Conservation (phyloP, 2,329 filamentous ascomycete species). For the Fusarium avenaceum region DNA sequence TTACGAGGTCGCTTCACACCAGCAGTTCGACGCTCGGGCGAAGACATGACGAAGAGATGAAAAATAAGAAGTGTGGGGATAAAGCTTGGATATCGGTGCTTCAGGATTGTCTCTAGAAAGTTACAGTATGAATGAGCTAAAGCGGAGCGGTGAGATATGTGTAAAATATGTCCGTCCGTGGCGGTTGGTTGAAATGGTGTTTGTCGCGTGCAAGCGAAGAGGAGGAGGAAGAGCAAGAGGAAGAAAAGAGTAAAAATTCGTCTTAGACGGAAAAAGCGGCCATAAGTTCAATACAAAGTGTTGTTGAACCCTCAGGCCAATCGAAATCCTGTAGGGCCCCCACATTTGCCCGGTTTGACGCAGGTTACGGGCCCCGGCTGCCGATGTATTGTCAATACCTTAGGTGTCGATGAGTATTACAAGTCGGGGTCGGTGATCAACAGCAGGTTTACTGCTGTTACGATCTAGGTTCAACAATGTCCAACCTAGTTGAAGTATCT, state of each 20-base stretch:
- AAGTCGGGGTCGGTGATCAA: neutral
- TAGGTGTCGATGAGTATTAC: neutral
- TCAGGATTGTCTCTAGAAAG: constrained; percentile 17
- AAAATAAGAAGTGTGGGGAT: constrained; percentile 21
- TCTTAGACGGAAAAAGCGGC: constrained; percentile 19
- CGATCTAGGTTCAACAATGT: neutral
- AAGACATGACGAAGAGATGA: constrained; percentile 53
- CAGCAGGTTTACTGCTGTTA: neutral
- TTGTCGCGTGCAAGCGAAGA: constrained; percentile 21
- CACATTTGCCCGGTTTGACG: constrained; percentile 28
- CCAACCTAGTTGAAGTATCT: neutral
- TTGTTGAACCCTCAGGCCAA: constrained; percentile 41
- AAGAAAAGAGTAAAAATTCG: constrained; percentile 28
- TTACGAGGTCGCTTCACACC: constrained; percentile 62
- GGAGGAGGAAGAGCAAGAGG: constrained; percentile 15
- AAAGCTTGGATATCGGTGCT: constrained; percentile 26
- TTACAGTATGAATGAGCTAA: constrained; percentile 17
- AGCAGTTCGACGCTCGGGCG: constrained; percentile 56
- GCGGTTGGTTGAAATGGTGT: constrained; percentile 1
- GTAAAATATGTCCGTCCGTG: neutral
- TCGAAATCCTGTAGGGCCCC: constrained; percentile 27
- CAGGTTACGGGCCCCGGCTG: constrained; percentile 34
- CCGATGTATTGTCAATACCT: constrained; percentile 4
- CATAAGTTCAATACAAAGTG: constrained; percentile 16
- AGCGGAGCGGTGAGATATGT: constrained; percentile 3